A percentile compares a stretch with the other conserved stretches of the same genome.
These are phyloP conservation scores for Nicotiana otophora DNA, from an alignment of 257 asterid genomes.

Conservation along the genomic window DNA sequence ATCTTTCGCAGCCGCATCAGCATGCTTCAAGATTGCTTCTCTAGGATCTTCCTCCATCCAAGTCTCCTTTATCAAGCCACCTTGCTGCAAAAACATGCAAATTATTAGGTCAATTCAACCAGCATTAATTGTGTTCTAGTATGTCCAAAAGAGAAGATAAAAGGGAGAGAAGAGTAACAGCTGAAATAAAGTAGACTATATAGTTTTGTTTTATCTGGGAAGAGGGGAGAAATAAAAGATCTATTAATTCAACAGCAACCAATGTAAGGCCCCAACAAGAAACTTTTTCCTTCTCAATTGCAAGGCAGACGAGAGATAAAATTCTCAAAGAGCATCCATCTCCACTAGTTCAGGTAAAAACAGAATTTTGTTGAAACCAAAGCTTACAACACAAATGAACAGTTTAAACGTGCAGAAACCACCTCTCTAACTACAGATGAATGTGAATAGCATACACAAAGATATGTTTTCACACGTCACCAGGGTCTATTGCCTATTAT, in stretches of 20 bases:
- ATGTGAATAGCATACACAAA: not conserved
- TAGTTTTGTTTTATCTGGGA: not conserved
- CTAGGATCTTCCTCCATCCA: conserved; percentile 99
- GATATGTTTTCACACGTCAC: not conserved
- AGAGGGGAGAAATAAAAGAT: not conserved
- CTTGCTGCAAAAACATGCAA: conserved; percentile 57
- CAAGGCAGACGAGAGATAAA: not conserved
- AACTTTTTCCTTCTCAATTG: not conserved
- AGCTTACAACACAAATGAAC: not conserved
- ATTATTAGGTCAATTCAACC: not conserved
- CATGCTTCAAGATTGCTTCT: conserved; percentile 90
- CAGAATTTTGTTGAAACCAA: not conserved
- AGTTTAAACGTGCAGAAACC: not conserved
- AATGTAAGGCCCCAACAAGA: not conserved
- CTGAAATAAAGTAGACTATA: not conserved
- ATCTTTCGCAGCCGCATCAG: conserved; percentile 80
- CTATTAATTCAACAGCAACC: too few species aligned
- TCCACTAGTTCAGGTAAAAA: not conserved
- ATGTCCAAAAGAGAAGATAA: not conserved
- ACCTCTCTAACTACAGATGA: too few species aligned
- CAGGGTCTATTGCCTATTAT: not conserved
- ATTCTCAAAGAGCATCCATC: not conserved
- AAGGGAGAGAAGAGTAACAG: not conserved
- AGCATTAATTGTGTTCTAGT: not conserved
- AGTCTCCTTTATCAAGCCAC: conserved; percentile 86